Evolutionary conservation across 305 asterid species (phyloP).

Genomic region (Fraxinus albicans): DNA sequence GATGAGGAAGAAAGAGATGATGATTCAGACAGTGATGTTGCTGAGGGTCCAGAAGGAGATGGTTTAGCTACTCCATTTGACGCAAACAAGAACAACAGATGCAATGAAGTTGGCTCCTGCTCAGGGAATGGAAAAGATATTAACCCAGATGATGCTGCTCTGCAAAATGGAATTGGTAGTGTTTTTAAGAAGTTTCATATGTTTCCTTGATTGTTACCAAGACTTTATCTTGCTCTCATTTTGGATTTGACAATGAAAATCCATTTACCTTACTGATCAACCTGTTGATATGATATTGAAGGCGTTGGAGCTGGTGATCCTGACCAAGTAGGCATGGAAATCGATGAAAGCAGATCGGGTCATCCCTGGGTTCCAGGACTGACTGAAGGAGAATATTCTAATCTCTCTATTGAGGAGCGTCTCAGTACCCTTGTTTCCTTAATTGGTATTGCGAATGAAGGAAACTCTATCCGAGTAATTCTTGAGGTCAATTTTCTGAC

Average conservation of each 20-base stretch:
- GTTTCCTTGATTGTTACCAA: slow-evolving; percentile 2
- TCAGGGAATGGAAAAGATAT: slow-evolving; percentile 49
- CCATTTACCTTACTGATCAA: slow-evolving; percentile 17
- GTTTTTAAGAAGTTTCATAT: slow-evolving; percentile 40
- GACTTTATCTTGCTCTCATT: not conserved
- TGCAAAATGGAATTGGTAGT: slow-evolving; percentile 37
- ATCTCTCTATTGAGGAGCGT: slow-evolving; percentile 93
- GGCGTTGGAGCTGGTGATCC: slow-evolving; percentile 44
- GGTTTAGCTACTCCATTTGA: slow-evolving; percentile 61
- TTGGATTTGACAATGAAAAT: slow-evolving; percentile 5
- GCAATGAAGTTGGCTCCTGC: slow-evolving; percentile 41
- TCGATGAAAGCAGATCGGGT: slow-evolving; percentile 86
- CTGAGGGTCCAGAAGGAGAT: slow-evolving; percentile 82
- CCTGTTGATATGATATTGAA: slow-evolving; percentile 25
- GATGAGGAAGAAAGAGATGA: slow-evolving; percentile 96
- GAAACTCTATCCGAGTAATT: slow-evolving; percentile 83
- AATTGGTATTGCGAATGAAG: slow-evolving; percentile 94
- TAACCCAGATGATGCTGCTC: slow-evolving; percentile 40
- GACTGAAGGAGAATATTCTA: slow-evolving; percentile 95
- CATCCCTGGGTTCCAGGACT: slow-evolving; percentile 96
- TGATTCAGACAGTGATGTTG: slow-evolving; percentile 88
- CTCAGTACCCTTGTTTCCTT: slow-evolving; percentile 86
- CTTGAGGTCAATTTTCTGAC: slow-evolving; percentile 69
- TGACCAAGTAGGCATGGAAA: slow-evolving; percentile 70
- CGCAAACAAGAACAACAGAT: slow-evolving; percentile 42